Evolutionary conservation across 441 rosid species (phyloP).

Genomic region (Omphalea diandra): DNA sequence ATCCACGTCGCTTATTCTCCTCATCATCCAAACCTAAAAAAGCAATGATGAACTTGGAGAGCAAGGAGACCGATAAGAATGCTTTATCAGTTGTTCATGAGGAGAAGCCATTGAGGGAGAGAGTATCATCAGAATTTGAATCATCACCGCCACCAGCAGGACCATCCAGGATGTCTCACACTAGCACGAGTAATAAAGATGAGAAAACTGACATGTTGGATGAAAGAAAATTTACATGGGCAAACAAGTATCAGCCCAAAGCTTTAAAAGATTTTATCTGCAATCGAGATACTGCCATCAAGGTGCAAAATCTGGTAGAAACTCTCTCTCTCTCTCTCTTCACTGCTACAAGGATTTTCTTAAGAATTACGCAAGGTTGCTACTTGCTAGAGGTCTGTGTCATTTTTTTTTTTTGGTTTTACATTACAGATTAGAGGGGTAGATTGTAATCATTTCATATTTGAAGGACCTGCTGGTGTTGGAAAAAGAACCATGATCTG

Average conservation of each 20-base stretch:
- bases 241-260: constrained; percentile 40
- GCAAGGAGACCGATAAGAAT: neutral
- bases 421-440: constrained; percentile 32
- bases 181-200: neutral
- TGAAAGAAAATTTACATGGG: constrained; percentile 27
- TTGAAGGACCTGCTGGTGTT: constrained; percentile 60
- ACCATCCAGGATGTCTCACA: neutral
- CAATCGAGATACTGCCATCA: constrained; percentile 38
- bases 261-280: constrained; percentile 44
- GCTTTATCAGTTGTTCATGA: neutral
- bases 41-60: neutral
- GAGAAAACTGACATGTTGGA: neutral
- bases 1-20: neutral
- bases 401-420: neutral
- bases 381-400: too few relatives aligned
- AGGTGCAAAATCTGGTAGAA: constrained; percentile 34
- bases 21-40: neutral
- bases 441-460: constrained; percentile 43
- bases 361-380: neutral
- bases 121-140: constrained; percentile 16
- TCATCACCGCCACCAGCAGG: neutral
- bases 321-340: too few relatives aligned
- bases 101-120: constrained; percentile 62
- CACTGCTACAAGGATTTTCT: neutral
- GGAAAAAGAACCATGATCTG: constrained; percentile 65